A percentile compares a stretch with the other conserved stretches of the same genome.
These are phyloP conservation scores for Gynochthodes officinalis DNA, from an alignment of 257 asterid species.

Conservation along the genomic window DNA sequence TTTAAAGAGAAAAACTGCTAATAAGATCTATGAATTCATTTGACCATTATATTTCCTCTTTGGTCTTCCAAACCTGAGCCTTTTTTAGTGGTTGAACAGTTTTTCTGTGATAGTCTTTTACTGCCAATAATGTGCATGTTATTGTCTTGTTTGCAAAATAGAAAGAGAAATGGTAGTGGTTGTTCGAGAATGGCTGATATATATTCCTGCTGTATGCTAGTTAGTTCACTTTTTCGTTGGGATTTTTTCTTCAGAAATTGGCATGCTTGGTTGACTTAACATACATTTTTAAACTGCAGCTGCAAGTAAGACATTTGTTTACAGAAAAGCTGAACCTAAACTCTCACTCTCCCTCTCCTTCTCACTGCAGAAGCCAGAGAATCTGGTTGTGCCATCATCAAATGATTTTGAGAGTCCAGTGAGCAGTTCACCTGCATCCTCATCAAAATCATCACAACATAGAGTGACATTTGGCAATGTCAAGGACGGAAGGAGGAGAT, in stretches of 20 bases:
- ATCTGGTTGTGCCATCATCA: conserved; percentile 32
- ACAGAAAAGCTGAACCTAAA: background rate
- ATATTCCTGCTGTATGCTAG: background rate
- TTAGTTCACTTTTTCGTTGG: background rate
- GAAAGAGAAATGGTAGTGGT: background rate
- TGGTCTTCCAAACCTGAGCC: background rate
- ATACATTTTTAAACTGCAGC: background rate
- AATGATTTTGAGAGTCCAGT: conserved; percentile 58
- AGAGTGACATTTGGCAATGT: conserved; percentile 49
- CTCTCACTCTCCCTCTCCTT: background rate
- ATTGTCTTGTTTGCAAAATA: background rate
- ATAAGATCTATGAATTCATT: background rate
- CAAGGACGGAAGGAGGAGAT: conserved; percentile 57
- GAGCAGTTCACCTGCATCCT: conserved; percentile 66
- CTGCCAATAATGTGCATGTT: background rate
- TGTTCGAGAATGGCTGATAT: no score
- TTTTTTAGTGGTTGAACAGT: background rate
- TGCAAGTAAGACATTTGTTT: background rate
- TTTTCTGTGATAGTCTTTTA: background rate
- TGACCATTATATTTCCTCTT: background rate
- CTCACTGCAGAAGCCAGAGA: conserved; percentile 63
- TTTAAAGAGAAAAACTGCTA: background rate
- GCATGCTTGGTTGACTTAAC: background rate
- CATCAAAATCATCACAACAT: conserved; percentile 47
- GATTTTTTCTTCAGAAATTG: background rate